A percentile compares a stretch with the other conserved stretches of the same genome.
These are phyloP conservation scores for Hyaloscypha hepaticicola DNA, from an alignment of 495 filamentous ascomycete species.

Conservation along the genomic window DNA sequence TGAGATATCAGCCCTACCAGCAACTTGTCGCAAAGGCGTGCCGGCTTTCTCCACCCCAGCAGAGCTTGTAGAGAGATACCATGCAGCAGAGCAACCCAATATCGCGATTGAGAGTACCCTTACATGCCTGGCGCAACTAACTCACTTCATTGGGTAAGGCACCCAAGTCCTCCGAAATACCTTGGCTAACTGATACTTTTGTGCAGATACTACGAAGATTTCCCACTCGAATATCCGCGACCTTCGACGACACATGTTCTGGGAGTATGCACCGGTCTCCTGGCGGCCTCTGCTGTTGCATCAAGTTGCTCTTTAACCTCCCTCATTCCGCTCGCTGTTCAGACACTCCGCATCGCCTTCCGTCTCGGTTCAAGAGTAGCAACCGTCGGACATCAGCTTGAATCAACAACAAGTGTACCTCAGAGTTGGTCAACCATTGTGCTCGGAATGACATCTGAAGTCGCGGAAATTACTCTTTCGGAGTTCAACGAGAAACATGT, in stretches of 20 bases:
- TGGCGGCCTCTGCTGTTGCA: constrained; percentile 71
- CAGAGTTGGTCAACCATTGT: constrained; percentile 59
- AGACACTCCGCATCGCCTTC: constrained; percentile 48
- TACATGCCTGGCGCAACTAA: constrained; percentile 68
- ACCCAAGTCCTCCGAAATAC: not conserved
- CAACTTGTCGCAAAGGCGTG: constrained; percentile 57
- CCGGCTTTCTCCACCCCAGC: constrained; percentile 68
- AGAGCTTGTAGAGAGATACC: constrained; percentile 70
- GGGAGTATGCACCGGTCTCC: constrained; percentile 73
- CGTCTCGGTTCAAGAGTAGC: constrained; percentile 68
- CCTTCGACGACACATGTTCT: constrained; percentile 49
- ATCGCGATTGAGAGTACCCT: constrained; percentile 65
- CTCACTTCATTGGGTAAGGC: constrained; percentile 74
- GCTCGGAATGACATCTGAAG: constrained; percentile 42
- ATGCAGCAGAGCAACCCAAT: constrained; percentile 55
- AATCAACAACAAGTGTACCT: constrained; percentile 50
- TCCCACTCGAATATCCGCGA: constrained; percentile 45
- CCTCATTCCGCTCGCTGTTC: constrained; percentile 65
- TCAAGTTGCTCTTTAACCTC: constrained; percentile 64
- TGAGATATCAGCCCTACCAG: constrained; percentile 60
- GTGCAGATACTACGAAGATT: constrained; percentile 45
- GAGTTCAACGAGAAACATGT: constrained; percentile 52
- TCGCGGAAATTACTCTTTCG: constrained; percentile 45
- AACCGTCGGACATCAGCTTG: constrained; percentile 47
- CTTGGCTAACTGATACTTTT: not conserved